Base-by-base conservation (phyloP, 2,329 filamentous ascomycete species). In the Septoria petroselini region DNA sequence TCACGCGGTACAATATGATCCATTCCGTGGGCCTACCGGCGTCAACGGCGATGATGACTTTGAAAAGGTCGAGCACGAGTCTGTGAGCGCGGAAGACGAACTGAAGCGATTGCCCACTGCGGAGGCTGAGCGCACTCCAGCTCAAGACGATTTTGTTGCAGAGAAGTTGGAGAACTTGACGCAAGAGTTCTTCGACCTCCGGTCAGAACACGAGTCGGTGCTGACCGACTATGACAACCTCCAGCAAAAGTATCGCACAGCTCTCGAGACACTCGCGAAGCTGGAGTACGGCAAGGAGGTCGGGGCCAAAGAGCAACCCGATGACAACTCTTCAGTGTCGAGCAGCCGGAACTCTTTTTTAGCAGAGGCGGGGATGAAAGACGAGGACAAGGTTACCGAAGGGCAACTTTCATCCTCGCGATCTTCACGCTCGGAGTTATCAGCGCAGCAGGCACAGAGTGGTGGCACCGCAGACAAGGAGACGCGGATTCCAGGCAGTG, bases 381-480 rank as follows among this genome's bases (percentile, higher is more conserved):
- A 83, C 66, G 73, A 81, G 68, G 90, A 84, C 63, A 85, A 80
- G 74, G 77, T 52, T 53, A 53, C 47, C 19, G 53, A 74, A 77
- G 73, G 75, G 70, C 82, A 82, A 71, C 78, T 76, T 65, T 88
- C 86, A 71, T 91, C 87, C 65, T 91, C 89, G 74, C 89, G 85
- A 70, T 95, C 90, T 65, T 85, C 96, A 61, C 96, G 89, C 59
- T 93, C 89, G 73, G 93, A 97, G 73, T 80, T 95, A 68, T 95
- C 88, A 65, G 95, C 86, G 69, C 88, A 82, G 76, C 82, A 86
- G 79, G 86, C 86, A 65, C 88, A 86, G 66, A 68, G 59, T 62
- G 68, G 66, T 75, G 52, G 83, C 48, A 54, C 50, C 49, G 59
- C 52, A 30, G 48, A 55, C 42, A 54, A 48, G 30, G 53, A 48